Evolutionary conservation across 225 moss, liverwort and hornwort genomes (phyloP).

Genomic region (Pleurozium schreberi): DNA sequence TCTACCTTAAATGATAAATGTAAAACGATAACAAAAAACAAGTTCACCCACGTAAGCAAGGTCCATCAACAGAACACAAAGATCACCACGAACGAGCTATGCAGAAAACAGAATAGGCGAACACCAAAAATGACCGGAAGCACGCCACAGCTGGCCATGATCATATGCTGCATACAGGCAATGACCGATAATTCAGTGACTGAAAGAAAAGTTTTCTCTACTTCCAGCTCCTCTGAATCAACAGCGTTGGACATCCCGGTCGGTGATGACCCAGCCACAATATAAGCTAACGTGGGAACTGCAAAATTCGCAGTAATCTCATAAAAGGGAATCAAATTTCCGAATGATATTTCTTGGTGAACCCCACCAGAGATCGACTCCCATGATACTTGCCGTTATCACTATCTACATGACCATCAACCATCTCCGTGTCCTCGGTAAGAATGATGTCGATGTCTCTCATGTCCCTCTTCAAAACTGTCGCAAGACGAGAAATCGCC

Average conservation of each 20-base stretch:
- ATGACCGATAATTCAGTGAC: neutral
- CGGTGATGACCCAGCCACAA: neutral
- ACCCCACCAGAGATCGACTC: constrained; percentile 11
- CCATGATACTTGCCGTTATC: constrained; percentile 6
- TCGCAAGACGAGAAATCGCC: constrained; percentile 70
- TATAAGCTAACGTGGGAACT: neutral
- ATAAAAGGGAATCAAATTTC: neutral
- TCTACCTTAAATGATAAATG: too few species aligned
- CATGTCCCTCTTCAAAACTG: constrained; percentile 64
- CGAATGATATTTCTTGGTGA: neutral
- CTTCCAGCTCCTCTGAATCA: neutral
- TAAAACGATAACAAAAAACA: neutral
- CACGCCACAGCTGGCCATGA: neutral
- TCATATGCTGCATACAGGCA: neutral
- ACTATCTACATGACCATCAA: constrained; percentile 15
- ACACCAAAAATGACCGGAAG: neutral
- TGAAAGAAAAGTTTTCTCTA: neutral
- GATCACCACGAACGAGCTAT: neutral
- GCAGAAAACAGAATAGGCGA: neutral
- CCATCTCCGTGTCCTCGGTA: constrained; percentile 52
- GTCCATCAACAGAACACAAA: neutral
- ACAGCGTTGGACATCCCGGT: neutral
- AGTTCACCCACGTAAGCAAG: too few species aligned
- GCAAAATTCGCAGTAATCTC: neutral
- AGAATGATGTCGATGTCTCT: constrained; percentile 79